These are phyloP conservation scores for Brassica rapa DNA, from an alignment of 345 rosid genomes.

Conservation along the genomic window DNA sequence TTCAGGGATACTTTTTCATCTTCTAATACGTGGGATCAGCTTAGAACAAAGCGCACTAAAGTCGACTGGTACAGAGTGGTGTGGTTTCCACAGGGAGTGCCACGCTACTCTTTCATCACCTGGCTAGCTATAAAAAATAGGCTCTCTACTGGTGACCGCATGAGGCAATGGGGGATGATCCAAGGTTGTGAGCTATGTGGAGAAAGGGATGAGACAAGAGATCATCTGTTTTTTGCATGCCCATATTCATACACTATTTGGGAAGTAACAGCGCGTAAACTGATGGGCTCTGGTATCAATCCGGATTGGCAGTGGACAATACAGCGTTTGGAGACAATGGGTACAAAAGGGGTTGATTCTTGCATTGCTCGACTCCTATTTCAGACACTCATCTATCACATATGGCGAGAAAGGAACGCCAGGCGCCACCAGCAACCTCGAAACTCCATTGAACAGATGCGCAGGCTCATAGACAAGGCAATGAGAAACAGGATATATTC, in stretches of 20 bases:
- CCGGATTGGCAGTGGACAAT: not conserved
- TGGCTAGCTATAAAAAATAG: not conserved
- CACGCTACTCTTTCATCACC: not conserved
- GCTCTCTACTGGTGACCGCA: not conserved
- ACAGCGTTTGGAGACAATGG: not conserved
- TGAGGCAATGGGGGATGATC: not conserved
- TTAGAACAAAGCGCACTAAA: not conserved
- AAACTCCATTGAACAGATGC: not conserved
- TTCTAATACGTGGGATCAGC: not conserved
- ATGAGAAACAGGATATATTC: not conserved
- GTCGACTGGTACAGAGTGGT: not conserved
- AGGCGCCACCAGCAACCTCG: not conserved
- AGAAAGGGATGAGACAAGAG: not conserved
- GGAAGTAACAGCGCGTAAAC: not conserved
- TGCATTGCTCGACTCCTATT: not conserved
- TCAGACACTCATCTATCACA: not conserved
- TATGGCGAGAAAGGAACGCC: not conserved
- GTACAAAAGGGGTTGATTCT: not conserved
- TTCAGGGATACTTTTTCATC: not conserved
- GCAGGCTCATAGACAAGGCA: not conserved
- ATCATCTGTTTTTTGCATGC: not conserved
- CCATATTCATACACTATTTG: not conserved
- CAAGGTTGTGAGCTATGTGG: not conserved
- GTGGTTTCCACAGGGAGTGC: not conserved
- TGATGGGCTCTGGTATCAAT: not conserved